Evolutionary conservation across 345 rosid genomes (phyloP), one percentile per base, ranked within the genome.

Genomic region (Firmiana major): DNA sequence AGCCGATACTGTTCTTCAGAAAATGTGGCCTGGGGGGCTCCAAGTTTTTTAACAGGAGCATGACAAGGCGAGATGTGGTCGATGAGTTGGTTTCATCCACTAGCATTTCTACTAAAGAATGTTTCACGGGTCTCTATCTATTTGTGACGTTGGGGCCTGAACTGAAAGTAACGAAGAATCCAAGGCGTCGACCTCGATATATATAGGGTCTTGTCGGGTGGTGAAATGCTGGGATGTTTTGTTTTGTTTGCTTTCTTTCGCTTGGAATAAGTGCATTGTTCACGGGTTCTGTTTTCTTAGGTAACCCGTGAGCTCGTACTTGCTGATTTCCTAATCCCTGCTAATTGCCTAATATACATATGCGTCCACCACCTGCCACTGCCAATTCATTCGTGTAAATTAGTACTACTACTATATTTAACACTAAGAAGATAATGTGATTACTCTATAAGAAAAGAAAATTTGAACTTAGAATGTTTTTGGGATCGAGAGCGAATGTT

Each of bases 231-330:
- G 72, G 45, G 67, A 16, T 16, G n/a, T 45, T 68, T 75, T 16
- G n/a, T 45, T 68, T 75, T 73, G 79, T 57, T 48, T 67, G 74
- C 45, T 75, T 78, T 36, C 71, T 31, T 67, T 53, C 34, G 73
- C 78, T 45, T 65, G 64, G 64, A 79, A 55, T 70, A 75, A 71
- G 78, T 73, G 79, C 72, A 42, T 16, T 11, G 65, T 49, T 84
- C 87, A 84, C 87, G 87, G 87, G 81, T 74, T 74, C 42, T 53
- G 12, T 9, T 15, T 19, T 59, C 12, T 63, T 81, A n/a, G 11
- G 36, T 59, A 58, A 31, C 87, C 54, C 65, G 87, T 79, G 87
- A 81, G 79, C 78, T 74, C 34, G 10, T 67, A 8, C 15, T 5
- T 49, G 48, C 58, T 69, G 68, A 40, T 45, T 34, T 36, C 71